Base-by-base conservation (phyloP, 345 rosid genomes). In the Populus simonii region DNA sequence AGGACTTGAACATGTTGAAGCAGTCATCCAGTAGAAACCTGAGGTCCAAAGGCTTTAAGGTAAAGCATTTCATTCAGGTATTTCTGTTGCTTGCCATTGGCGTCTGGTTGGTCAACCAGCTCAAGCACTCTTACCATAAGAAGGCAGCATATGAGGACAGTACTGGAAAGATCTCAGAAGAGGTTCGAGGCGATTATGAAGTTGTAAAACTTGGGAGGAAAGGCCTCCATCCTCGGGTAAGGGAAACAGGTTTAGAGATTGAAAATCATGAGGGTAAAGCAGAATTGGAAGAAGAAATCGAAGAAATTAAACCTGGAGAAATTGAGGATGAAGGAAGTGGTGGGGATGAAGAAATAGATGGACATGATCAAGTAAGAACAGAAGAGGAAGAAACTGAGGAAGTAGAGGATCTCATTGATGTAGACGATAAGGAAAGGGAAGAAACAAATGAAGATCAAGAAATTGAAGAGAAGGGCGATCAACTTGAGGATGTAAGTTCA, bases 31-130 rank as follows among this genome's bases (percentile, higher is more conserved):
- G 79, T 53, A 88, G 85, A 78, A 87, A 77, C 78, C 79, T 75
- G 76, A 90, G 89, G 78, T 74, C 91, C 4, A 90, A 81, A 83
- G 92, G 93, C 66, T 83, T 90, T 65, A 91, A 87, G 77, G 88
- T 89, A 71, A 91, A 87, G 78, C 90, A 86, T 66, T 81, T 86
- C 68, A 73, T 89, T 78, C 93, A 90, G 80, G 76, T 89, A 73
- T 83, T 75, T 80, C 77, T 86, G 15, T 81, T 89, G 76, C 80
- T 91, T 66, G 91, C 84, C 68, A 43, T 85, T 73, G 85, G 82
- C 83, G 36, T 83, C 41, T 91, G 96, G 96, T 45, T 90, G 82
- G 76, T 91, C 73, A 82, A 89, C 88, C 92, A 85, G 68, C 84
- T 86, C 33, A 87, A 78, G 83, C 87, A 79, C 74, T 80, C 80